Evolutionary conservation across 1,284 basidiomycete species (phyloP), one percentile per base, ranked within the genome.

Genomic region (Boletus semigastroideus): DNA sequence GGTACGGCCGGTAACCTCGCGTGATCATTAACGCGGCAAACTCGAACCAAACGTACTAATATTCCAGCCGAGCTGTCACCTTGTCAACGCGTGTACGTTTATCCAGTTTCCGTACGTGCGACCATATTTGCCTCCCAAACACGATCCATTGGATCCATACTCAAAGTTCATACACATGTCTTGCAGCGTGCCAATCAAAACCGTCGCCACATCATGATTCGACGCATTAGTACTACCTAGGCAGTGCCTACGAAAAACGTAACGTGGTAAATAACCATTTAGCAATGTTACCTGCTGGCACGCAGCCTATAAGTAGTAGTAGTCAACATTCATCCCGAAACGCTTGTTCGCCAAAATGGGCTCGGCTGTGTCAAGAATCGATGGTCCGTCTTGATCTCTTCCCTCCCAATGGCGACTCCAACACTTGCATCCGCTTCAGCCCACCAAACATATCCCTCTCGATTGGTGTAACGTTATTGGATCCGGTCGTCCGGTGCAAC

Each of bases 371-470:
- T 59, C 61, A 66, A 37, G 44, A 52, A 41, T 57, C 57, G 10
- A 41, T 47, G 8, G 7, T 48, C 42, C 67, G 59, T 50, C 62
- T 56, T 34, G 59, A 52, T 47, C 67, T 55, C 51, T 67, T 67
- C n/a, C 47, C 54, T 13, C 57, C 67, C 6, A 67, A 27, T 7
- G 65, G 65, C 22, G 65, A 67, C 42, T 67, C 68, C 46, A 63
- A 19, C 28, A 50, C 52, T 36, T 67, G 62, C 44, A 63, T 51
- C 42, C 56, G 53, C 40, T 50, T 60, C 30, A 61, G 49, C 7
- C 60, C 62, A 33, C 54, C 38, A 17, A 52, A 10, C 22, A 14
- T 27, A 5, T 57, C 54, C 19, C 62, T 54, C 39, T 66, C 68
- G 25, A 69, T 47, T 31, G 68, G 67, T 37, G 65, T 67, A 25